phyloP scores from a whole-genome alignment of 441 rosid species.

The California macrophylla region DNA sequence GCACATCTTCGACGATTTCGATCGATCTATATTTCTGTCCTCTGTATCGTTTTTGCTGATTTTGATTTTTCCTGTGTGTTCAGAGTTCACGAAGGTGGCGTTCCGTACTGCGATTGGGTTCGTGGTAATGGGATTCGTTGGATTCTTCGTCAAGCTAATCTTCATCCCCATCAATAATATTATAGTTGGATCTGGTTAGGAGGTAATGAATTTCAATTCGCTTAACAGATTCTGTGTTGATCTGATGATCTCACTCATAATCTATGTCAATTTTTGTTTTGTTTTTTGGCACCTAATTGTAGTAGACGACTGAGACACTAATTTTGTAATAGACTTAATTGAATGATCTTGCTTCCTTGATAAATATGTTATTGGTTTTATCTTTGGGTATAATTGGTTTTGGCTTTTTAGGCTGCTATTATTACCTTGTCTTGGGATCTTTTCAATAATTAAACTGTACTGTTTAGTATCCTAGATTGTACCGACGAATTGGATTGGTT shows the following conservation, averaged over 20 bases:
- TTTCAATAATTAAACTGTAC: neutral
- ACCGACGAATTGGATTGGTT: neutral
- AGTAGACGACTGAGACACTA: too few species aligned
- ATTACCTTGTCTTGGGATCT: too few species aligned
- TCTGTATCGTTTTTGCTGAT: neutral
- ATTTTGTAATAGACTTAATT: neutral
- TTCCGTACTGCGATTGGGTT: constrained; percentile 76
- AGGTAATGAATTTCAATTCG: constrained; percentile 20
- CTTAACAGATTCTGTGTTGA: neutral
- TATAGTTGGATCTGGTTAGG: constrained; percentile 63
- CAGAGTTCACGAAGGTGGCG: constrained; percentile 76
- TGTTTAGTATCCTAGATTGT: neutral
- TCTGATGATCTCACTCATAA: neutral
- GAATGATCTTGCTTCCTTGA: neutral
- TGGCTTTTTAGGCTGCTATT: neutral
- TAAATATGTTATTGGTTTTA: neutral
- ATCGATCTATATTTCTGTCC: neutral
- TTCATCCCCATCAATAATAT: constrained; percentile 81
- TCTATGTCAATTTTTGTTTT: too few species aligned
- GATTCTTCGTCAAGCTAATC: constrained; percentile 75
- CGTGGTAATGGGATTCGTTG: constrained; percentile 80
- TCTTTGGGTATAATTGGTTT: neutral
- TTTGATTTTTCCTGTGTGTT: neutral
- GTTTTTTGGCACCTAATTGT: neutral
- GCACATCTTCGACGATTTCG: neutral